These are phyloP conservation scores for Vicia sativa DNA, from an alignment of 306 rosid species.

Conservation along the genomic window DNA sequence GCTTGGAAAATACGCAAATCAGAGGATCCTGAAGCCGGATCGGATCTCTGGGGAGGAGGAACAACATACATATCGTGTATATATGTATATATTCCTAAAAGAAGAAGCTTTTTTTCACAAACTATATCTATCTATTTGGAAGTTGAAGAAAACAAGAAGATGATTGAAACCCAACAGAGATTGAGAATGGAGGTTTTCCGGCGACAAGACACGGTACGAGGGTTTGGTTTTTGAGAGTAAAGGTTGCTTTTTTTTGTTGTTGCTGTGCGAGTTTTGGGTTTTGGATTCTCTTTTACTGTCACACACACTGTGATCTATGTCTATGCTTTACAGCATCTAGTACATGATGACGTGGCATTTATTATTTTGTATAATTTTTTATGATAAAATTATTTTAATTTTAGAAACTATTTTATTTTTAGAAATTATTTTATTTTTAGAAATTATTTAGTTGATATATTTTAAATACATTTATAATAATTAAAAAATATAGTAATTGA, in stretches of 20 bases:
- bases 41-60: conserved; percentile 85
- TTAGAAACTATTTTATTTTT: not conserved
- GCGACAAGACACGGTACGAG: not conserved
- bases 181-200: not conserved
- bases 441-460: no score
- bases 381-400: not conserved
- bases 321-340: conserved; percentile 16
- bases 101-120: not conserved
- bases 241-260: not conserved
- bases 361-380: not conserved
- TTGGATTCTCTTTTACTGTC: conserved; percentile 19
- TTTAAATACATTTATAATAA: no score
- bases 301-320: conserved; percentile 1
- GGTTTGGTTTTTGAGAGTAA: conserved; percentile 7
- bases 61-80: conserved; percentile 72
- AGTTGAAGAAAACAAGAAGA: not conserved
- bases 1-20: conserved; percentile 80
- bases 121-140: conserved; percentile 3
- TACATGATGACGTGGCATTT: not conserved
- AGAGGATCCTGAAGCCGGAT: conserved; percentile 71
- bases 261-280: not conserved
- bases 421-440: not conserved
- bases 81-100: not conserved
- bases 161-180: not conserved
- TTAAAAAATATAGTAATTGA: no score